Conservation (phyloP, 192 early-diverging fungal genomes). For the Coemansia sp. region DNA sequence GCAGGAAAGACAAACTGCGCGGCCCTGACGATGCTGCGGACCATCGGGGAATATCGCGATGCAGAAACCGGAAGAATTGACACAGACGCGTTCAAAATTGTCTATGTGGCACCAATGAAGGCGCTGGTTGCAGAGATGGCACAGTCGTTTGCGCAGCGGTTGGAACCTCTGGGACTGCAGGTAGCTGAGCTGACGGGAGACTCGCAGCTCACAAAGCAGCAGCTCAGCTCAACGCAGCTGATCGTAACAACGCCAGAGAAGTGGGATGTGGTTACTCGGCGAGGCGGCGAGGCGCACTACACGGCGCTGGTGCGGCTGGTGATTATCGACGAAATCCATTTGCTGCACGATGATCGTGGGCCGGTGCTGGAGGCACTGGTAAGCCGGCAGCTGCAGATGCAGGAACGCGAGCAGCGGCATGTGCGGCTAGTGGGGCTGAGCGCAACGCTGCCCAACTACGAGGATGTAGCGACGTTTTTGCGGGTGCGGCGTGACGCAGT, state of each 20-base stretch:
- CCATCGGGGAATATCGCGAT: constrained; percentile 79
- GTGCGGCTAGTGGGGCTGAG: constrained; percentile 90
- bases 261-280: constrained; percentile 98
- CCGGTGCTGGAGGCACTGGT: constrained; percentile 94
- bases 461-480: constrained; percentile 91
- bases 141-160: constrained; percentile 74
- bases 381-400: constrained; percentile 75
- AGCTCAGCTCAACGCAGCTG: constrained; percentile 93
- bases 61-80: constrained; percentile 68
- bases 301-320: constrained; percentile 84
- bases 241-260: constrained; percentile 99
- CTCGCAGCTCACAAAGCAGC: constrained; percentile 92
- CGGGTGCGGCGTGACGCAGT: constrained; percentile 82
- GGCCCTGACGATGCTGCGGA: constrained; percentile 90
- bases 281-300: constrained; percentile 88
- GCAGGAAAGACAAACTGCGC: constrained; percentile 99
- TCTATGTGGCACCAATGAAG: constrained; percentile 99
- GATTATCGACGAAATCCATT: constrained; percentile 97
- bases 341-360: constrained; percentile 96
- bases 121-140: constrained; percentile 99
- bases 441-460: constrained; percentile 95
- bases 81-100: constrained; percentile 89
- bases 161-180: constrained; percentile 74
- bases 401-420: constrained; percentile 85
- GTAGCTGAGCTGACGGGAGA: constrained; percentile 98